A percentile compares a stretch with the other conserved stretches of the same genome.
These are phyloP conservation scores for Daldinia childiae DNA, from an alignment of 495 filamentous ascomycete genomes.

Conservation along the genomic window DNA sequence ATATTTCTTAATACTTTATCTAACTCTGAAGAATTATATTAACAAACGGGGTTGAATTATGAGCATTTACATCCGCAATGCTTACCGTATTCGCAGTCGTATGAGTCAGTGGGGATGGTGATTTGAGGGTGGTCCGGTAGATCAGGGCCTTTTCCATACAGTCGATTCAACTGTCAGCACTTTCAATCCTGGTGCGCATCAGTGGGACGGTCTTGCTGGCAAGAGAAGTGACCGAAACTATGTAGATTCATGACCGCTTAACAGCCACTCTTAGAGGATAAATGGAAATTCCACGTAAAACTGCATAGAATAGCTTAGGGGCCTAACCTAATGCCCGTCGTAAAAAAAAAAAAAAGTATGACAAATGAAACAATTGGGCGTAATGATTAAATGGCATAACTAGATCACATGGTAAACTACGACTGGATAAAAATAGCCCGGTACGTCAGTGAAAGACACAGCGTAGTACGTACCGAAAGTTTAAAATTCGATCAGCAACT, in stretches of 20 bases:
- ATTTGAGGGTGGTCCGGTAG: neutral
- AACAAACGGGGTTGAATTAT: neutral
- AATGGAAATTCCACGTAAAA: conserved; percentile 5
- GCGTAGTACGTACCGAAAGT: conserved; percentile 11
- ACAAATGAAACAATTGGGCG: conserved; percentile 13
- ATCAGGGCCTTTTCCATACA: conserved; percentile 11
- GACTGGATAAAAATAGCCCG: conserved; percentile 22
- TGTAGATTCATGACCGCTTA: conserved; percentile 3
- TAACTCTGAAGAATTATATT: neutral
- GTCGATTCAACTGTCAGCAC: conserved; percentile 30
- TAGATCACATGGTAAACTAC: conserved; percentile 20
- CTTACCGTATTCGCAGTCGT: neutral
- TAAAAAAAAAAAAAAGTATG: conserved; percentile 13
- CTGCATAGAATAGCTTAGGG: neutral
- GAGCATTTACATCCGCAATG: neutral
- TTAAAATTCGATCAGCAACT: neutral
- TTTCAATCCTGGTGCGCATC: conserved; percentile 30
- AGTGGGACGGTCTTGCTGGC: conserved; percentile 24
- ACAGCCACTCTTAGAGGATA: too few relatives aligned
- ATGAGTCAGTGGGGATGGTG: neutral
- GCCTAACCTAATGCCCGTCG: too few relatives aligned
- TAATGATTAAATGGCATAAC: conserved; percentile 18
- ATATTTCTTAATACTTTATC: neutral
- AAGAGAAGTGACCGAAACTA: conserved; percentile 15
- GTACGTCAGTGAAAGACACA: conserved; percentile 19